These are phyloP conservation scores for Nigrospora sphaerica DNA, from an alignment of 2,329 filamentous ascomycete species.

Conservation along the genomic window DNA sequence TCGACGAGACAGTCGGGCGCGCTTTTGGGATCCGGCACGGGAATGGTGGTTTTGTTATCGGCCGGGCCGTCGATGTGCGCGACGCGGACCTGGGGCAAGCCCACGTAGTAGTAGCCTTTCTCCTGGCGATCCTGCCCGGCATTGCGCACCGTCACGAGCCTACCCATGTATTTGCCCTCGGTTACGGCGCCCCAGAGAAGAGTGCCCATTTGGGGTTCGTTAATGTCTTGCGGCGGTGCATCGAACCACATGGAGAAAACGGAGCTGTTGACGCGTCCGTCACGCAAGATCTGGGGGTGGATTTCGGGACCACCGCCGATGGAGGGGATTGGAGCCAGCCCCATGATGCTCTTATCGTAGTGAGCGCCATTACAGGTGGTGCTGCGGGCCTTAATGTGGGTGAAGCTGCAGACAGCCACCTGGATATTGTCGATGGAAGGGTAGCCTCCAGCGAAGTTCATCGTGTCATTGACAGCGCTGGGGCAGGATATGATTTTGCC, in stretches of 20 bases:
- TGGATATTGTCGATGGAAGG: slow-evolving; percentile 1
- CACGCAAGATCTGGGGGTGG: not conserved
- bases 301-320: not conserved
- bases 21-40: not conserved
- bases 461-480: slow-evolving; percentile 2
- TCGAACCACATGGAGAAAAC: slow-evolving; percentile 4
- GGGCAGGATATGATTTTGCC: slow-evolving; percentile 1
- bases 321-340: not conserved
- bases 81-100: slow-evolving; percentile 1
- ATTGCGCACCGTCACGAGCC: not conserved
- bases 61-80: not conserved
- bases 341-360: slow-evolving; percentile 5
- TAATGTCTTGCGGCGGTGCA: slow-evolving; percentile 1
- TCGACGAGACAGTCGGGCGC: slow-evolving; percentile 2
- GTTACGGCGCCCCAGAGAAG: slow-evolving; percentile 1
- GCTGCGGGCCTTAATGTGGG: not conserved
- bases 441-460: slow-evolving; percentile 1
- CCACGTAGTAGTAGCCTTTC: slow-evolving; percentile 3
- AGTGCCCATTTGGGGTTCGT: slow-evolving; percentile 2
- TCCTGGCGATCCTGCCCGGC: not conserved
- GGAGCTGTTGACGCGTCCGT: not conserved
- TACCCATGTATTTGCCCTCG: not conserved
- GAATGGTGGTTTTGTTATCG: not conserved
- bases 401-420: slow-evolving; percentile 1
- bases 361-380: not conserved